Base-by-base conservation (phyloP, 2,329 filamentous ascomycete genomes). In the Xylaria sp. region DNA sequence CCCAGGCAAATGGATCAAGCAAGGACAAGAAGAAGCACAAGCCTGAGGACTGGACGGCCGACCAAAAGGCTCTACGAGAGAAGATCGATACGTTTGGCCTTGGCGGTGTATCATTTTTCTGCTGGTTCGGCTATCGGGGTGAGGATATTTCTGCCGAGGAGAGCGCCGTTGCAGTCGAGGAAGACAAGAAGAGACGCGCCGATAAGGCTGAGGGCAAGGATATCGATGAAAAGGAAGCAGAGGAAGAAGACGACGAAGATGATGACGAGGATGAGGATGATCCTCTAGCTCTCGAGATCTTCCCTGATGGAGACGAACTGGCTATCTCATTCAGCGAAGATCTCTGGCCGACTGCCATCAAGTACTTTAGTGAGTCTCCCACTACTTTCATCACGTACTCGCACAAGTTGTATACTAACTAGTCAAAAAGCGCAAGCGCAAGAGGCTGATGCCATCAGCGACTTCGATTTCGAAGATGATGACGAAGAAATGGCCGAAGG, bases 311-410 rank as follows among this genome's bases (percentile, higher is more conserved):
- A 26, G 93, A 97, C 74, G 92, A 94, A 70, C 81, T 98, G 57
- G 94, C 94, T 46, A 86, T 93, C 71, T 86, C 89, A 68, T 85
- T 98, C 74, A 89, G 92, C 9, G 94, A 98, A 78, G 95, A 98
- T 74, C 83, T 98, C 61, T 97, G 92, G 90, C 92, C 93, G 57
- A 89, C 90, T 71, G 95, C 94, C 66, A 90, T 97, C 80, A 93
- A 92, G 80, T 97, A 96, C 83, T 98, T 96, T 83, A 92, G 93
- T 96, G 84, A 82, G 92, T 88, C 2, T 38, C 51, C 11, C 28
- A 10, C 2, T 13, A 17, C 20, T 58, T n/a, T 13, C 10, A 40
- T 31, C 2, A 46, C n/a, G 13, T 48, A n/a, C 4, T 11, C 4
- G 9, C 7, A 23, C 3, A 20, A 20, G 53, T 48, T 40, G 31